Evolutionary conservation across 1,139 yeast genomes (phyloP).

Genomic region (Debaryomyces udenii): DNA sequence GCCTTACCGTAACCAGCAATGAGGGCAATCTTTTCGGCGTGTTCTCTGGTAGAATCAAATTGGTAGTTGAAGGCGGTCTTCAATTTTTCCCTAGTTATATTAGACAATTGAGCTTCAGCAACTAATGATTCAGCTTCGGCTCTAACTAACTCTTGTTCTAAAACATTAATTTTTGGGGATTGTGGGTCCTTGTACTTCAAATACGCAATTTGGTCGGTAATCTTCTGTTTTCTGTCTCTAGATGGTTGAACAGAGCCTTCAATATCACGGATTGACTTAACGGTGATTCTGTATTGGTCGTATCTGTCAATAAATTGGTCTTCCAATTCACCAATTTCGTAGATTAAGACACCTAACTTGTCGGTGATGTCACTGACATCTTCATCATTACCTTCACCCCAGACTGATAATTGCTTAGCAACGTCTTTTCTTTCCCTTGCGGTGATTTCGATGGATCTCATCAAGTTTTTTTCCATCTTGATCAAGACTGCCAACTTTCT

Average conservation of each 20-base stretch:
- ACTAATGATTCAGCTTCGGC: conserved; percentile 90
- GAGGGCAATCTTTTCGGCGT: conserved; percentile 80
- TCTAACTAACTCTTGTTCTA: conserved; percentile 86
- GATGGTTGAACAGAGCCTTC: conserved; percentile 89
- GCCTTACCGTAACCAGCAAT: conserved; percentile 92
- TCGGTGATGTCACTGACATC: conserved; percentile 85
- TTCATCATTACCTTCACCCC: conserved; percentile 88
- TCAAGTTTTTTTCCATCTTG: conserved; percentile 80
- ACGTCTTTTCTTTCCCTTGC: conserved; percentile 80
- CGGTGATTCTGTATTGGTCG: conserved; percentile 82
- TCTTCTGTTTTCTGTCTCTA: conserved; percentile 82
- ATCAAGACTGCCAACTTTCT: conserved; percentile 76
- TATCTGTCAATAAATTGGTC: conserved; percentile 86
- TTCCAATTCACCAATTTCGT: conserved; percentile 84
- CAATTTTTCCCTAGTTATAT: conserved; percentile 83
- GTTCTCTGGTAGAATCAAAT: conserved; percentile 80
- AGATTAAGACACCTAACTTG: conserved; percentile 79
- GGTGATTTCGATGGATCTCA: conserved; percentile 77
- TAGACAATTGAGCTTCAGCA: conserved; percentile 88
- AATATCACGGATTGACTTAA: conserved; percentile 79
- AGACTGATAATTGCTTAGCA: conserved; percentile 77
- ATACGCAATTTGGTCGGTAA: conserved; percentile 82
- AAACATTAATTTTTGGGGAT: conserved; percentile 76
- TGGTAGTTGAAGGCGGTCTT: conserved; percentile 85
- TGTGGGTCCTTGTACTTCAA: conserved; percentile 84